Conservation (phyloP, 805 yeast species). For the Ascoidea rubescens region DNA sequence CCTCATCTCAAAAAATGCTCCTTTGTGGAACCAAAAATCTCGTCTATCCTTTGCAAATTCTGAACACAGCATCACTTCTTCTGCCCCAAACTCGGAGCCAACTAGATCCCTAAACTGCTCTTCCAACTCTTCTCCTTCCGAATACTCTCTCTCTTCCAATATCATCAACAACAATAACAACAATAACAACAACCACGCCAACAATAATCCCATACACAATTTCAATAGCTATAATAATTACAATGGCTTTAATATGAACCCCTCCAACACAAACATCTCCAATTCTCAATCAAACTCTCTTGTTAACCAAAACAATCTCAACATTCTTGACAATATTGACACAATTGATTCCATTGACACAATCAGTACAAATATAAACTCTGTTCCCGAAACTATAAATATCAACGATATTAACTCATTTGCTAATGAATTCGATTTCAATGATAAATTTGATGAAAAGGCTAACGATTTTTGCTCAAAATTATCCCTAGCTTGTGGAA, state of each 20-base stretch:
- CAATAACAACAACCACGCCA: neutral
- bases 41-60: neutral
- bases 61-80: conserved; percentile 9
- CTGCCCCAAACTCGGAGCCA: conserved; percentile 5
- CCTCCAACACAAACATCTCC: conserved; percentile 1
- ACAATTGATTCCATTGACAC: conserved; percentile 1
- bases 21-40: neutral
- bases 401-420: neutral
- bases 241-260: neutral
- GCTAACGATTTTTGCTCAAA: conserved; percentile 64
- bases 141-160: neutral
- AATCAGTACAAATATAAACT: neutral
- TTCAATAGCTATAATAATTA: conserved; percentile 8
- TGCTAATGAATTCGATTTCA: conserved; percentile 21
- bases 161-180: neutral
- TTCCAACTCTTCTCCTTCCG: neutral
- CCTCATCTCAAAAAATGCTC: neutral
- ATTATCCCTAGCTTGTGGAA: conserved; percentile 75
- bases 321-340: neutral
- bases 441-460: conserved; percentile 48
- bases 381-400: conserved; percentile 18
- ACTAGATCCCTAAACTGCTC: neutral
- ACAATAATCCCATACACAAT: conserved; percentile 1
- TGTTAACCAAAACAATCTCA: neutral
- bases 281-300: conserved; percentile 4